These are phyloP conservation scores for Capsicum chinense DNA, from an alignment of 257 asterid species.

Conservation along the genomic window DNA sequence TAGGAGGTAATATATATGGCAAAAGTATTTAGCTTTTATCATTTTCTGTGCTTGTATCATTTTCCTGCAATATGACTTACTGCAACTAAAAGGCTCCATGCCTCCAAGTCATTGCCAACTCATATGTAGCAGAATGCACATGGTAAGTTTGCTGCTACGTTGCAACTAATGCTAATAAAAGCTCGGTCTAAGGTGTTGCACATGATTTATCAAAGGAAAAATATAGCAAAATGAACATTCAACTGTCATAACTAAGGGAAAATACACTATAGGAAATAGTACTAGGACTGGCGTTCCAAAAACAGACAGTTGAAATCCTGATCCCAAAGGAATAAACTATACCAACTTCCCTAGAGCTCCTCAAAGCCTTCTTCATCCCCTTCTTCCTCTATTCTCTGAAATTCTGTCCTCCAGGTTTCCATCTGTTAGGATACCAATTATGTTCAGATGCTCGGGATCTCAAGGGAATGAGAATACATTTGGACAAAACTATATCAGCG, in stretches of 20 bases:
- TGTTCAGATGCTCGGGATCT: background rate
- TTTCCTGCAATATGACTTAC: background rate
- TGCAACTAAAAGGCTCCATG: background rate
- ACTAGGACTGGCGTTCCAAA: background rate
- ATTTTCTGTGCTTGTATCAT: background rate
- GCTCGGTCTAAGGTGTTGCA: background rate
- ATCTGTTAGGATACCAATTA: slow-evolving; percentile 46
- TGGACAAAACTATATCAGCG: background rate
- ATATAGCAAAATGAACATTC: background rate
- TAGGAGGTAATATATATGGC: too few relatives aligned
- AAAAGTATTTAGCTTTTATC: too few relatives aligned
- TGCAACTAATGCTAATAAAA: background rate
- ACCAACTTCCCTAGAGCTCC: slow-evolving; percentile 52
- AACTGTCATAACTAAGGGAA: background rate
- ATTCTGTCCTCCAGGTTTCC: slow-evolving; percentile 80
- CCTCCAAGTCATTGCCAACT: background rate
- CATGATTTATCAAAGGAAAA: background rate
- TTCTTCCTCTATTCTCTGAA: slow-evolving; percentile 73
- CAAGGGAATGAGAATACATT: background rate
- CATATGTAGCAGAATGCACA: slow-evolving; percentile 6
- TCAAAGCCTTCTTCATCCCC: slow-evolving; percentile 93
- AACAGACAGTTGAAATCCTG: background rate
- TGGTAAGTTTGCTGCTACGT: background rate
- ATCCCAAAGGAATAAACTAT: background rate
- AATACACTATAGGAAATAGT: background rate